These are phyloP conservation scores for Fragaria nilgerrensis DNA, from an alignment of 306 rosid genomes.

Conservation along the genomic window DNA sequence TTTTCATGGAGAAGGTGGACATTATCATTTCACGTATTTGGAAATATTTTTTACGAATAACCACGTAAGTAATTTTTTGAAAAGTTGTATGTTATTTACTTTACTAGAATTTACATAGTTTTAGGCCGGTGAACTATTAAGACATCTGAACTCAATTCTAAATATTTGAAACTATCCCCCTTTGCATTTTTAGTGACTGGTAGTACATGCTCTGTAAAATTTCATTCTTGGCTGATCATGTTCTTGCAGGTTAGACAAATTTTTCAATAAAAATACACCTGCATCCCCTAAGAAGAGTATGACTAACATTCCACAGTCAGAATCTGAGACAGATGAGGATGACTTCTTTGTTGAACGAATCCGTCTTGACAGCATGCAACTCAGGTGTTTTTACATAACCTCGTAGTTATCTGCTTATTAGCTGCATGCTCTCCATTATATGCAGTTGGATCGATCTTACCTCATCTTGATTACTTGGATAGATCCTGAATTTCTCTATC, in stretches of 20 bases:
- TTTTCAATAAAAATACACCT: constrained; percentile 34
- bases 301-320: constrained; percentile 1
- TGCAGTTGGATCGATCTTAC: not conserved
- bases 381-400: constrained; percentile 49
- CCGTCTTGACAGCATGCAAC: constrained; percentile 80
- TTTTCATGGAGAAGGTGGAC: constrained; percentile 92
- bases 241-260: constrained; percentile 64
- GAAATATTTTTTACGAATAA: constrained; percentile 59
- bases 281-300: constrained; percentile 31
- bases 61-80: constrained; percentile 45
- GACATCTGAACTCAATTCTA: not conserved
- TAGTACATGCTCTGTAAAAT: not conserved
- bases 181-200: not conserved
- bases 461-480: not conserved
- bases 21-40: constrained; percentile 74
- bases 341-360: constrained; percentile 71
- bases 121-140: not conserved
- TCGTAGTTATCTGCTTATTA: not conserved
- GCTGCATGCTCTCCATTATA: not conserved
- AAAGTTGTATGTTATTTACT: not conserved
- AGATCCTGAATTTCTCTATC: not conserved
- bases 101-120: not conserved
- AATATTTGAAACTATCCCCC: not conserved
- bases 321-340: constrained; percentile 38
- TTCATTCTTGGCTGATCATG: constrained; percentile 5